These are phyloP conservation scores for Trichopus zeylanicus DNA, from an alignment of 116 monocot genomes.

Conservation along the genomic window DNA sequence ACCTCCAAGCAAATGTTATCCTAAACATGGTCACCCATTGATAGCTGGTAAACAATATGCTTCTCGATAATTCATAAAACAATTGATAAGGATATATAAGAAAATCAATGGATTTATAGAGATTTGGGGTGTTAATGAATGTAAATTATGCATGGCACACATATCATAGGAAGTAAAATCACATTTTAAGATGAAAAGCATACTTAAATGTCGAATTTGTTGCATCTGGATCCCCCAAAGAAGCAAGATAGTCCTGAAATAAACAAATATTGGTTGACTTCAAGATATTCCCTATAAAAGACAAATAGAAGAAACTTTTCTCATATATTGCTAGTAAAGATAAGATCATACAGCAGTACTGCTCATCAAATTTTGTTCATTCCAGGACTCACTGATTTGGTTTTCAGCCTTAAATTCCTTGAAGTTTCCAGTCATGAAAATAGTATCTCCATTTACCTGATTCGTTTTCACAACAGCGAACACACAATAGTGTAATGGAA, in stretches of 20 bases:
- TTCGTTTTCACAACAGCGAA: not conserved
- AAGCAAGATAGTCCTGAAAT: conserved; percentile 57
- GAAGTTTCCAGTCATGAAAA: conserved; percentile 89
- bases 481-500: not conserved
- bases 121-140: not conserved
- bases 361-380: conserved; percentile 71
- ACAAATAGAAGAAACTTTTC: not conserved
- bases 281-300: no score
- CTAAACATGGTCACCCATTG: no score
- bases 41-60: no score
- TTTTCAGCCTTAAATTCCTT: conserved; percentile 68
- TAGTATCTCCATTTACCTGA: conserved; percentile 81
- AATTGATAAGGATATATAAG: no score
- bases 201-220: conserved; percentile 55
- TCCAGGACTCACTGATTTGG: conserved; percentile 61
- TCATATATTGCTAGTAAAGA: not conserved
- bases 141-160: not conserved
- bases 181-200: not conserved
- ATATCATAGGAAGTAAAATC: not conserved
- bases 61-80: no score
- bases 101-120: no score
- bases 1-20: no score
- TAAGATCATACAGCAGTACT: conserved; percentile 60
- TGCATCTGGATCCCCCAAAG: conserved; percentile 34
- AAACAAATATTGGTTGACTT: not conserved